These are phyloP conservation scores for Phytopythium mirpurense DNA, from an alignment of 352 stramenopile genomes.

Conservation along the genomic window DNA sequence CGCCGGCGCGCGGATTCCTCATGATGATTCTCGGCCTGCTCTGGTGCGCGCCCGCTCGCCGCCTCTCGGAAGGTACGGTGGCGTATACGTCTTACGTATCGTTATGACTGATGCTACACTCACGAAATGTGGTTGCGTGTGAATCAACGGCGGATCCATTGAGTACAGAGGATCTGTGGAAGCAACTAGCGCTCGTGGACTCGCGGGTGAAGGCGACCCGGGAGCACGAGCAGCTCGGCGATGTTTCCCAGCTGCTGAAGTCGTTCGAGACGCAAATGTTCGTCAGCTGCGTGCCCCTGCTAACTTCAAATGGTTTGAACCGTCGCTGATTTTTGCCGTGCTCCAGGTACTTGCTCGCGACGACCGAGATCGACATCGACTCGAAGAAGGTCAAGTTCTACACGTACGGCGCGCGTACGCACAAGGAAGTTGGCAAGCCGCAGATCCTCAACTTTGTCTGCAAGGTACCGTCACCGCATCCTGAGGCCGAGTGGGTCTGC, in stretches of 20 bases:
- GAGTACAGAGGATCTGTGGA: constrained; percentile 67
- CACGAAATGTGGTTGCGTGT: neutral
- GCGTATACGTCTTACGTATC: neutral
- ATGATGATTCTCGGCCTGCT: constrained; percentile 83
- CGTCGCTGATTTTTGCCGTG: neutral
- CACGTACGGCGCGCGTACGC: constrained; percentile 54
- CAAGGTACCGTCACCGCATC: constrained; percentile 44
- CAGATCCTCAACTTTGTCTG: constrained; percentile 87
- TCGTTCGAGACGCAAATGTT: constrained; percentile 78
- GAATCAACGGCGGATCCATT: neutral
- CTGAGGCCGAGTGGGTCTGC: neutral
- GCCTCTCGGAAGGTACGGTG: constrained; percentile 59
- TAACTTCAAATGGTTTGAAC: too few relatives aligned
- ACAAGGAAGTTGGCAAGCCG: constrained; percentile 78
- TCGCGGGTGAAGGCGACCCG: constrained; percentile 47
- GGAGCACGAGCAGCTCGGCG: constrained; percentile 64
- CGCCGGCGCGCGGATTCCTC: constrained; percentile 52
- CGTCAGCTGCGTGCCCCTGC: constrained; percentile 4
- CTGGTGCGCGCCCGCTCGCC: constrained; percentile 62
- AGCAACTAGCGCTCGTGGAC: constrained; percentile 63
- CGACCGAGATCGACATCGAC: constrained; percentile 67
- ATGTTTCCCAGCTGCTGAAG: constrained; percentile 68
- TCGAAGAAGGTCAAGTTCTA: constrained; percentile 78
- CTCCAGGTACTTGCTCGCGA: constrained; percentile 57
- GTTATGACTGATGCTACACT: neutral